Base-by-base conservation (phyloP, 257 asterid genomes). In the Solanum appendiculatum region DNA sequence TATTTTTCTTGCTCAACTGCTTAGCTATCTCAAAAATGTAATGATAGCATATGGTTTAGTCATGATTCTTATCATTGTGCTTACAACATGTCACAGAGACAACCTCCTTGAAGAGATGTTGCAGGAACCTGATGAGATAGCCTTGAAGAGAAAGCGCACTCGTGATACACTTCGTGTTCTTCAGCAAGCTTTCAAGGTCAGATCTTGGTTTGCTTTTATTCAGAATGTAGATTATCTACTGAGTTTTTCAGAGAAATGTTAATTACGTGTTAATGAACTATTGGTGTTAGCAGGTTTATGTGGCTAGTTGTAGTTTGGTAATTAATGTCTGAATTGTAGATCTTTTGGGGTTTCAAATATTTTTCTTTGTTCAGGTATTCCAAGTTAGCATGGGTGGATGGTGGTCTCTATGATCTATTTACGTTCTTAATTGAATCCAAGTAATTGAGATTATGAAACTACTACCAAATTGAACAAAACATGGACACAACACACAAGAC, bases 41-140 rank as follows among this genome's bases (percentile, higher is more conserved):
- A 15, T 42, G 33, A 6, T 80, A 27, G 25, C 37, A 15, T 46
- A 14, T 80, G 66, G 27, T 80, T 80, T 46, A 27, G 29, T 48
- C 9, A 3, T 29, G 29, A 48, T 78, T 78, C 84, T 78, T 27
- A 78, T 78, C 58, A 40, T 36, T 78, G 16, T 44, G 25, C 40
- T 46, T 80, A 29, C 85, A 80, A 46, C 66, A 46, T 80, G 66
- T 29, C 20, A 46, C 93, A 97, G 99, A 88, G 99, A 97, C 89
- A 93, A 94, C 88, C 86, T 97, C 90, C 94, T 97, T 48, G 99
- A 96, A 89, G 99, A 97, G 89, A 93, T 96, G 96, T 87, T 97
- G 89, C 99, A 96, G 90, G 99, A 97, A 93, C 99, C 99, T 81
- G 98, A 93, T 84, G 99, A 95, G 93, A 88, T 97, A 87, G 92